Evolutionary conservation across 495 filamentous ascomycete species (phyloP).

Genomic region (Penicillium psychrofluorescens): DNA sequence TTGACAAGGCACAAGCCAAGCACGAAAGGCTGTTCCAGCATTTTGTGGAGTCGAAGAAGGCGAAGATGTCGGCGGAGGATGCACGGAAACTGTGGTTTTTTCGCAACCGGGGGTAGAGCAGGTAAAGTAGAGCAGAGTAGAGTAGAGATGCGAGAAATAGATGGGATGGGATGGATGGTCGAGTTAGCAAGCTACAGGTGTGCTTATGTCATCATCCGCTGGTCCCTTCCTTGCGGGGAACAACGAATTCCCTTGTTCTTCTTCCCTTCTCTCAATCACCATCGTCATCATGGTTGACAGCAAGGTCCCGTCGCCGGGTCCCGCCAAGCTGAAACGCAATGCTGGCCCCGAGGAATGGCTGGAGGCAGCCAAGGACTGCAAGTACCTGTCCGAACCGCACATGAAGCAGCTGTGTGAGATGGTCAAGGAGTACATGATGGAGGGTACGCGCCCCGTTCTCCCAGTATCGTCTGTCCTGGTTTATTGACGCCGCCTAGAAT

Average conservation of each 20-base stretch:
- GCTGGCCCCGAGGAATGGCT: slow-evolving; percentile 96
- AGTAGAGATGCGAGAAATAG: neutral
- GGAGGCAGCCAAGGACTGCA: slow-evolving; percentile 88
- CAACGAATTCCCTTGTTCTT: neutral
- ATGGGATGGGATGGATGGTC: neutral
- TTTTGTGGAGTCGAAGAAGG: slow-evolving; percentile 7
- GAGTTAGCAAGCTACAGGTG: neutral
- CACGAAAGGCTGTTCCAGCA: slow-evolving; percentile 13
- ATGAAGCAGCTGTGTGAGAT: slow-evolving; percentile 99
- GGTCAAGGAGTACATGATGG: slow-evolving; percentile 97
- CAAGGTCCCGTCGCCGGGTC: slow-evolving; percentile 80
- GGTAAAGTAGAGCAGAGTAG: neutral
- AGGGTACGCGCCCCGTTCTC: slow-evolving; percentile 49
- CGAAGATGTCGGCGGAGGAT: slow-evolving; percentile 14
- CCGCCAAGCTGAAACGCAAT: slow-evolving; percentile 71
- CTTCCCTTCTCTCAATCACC: slow-evolving; percentile 2
- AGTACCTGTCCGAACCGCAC: slow-evolving; percentile 86
- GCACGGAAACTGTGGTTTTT: slow-evolving; percentile 15
- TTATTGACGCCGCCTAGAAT: slow-evolving; percentile 49
- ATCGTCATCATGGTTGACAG: slow-evolving; percentile 36
- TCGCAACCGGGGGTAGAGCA: neutral
- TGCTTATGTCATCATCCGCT: neutral
- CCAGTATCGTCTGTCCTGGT: too few relatives aligned
- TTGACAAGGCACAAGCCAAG: slow-evolving; percentile 7
- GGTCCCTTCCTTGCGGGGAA: slow-evolving; percentile 1